phyloP scores from a whole-genome alignment of 2,329 filamentous ascomycete genomes.

The Zymoseptoria brevis region DNA sequence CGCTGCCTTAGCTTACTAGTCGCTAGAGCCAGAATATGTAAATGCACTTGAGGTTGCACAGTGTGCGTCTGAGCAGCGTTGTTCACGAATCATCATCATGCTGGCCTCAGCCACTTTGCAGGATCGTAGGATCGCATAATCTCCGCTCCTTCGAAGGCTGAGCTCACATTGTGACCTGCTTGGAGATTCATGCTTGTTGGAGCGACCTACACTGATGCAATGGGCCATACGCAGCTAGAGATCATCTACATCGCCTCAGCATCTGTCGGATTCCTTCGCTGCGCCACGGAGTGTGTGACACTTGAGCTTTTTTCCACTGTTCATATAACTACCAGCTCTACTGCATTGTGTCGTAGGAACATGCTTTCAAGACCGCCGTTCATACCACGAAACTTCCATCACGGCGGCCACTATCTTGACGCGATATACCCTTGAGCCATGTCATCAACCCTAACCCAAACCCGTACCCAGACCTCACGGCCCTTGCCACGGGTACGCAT shows the following conservation, averaged over 20 bases:
- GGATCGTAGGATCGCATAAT: not conserved
- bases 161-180: not conserved
- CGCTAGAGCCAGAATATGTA: too few species aligned
- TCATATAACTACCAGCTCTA: not conserved
- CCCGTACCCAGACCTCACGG: conserved; percentile 11
- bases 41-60: too few species aligned
- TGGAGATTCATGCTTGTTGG: not conserved
- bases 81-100: not conserved
- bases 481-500: conserved; percentile 14
- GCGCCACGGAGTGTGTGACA: not conserved
- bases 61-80: too few species aligned
- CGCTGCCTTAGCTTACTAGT: not conserved
- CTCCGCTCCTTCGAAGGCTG: not conserved
- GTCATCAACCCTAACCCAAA: conserved; percentile 9
- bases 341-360: not conserved
- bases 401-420: not conserved
- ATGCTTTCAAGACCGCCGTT: too few species aligned
- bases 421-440: not conserved
- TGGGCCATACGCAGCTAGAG: not conserved
- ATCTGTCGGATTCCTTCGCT: not conserved
- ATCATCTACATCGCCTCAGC: not conserved
- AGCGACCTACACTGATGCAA: not conserved
- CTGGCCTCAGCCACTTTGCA: not conserved
- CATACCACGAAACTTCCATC: too few species aligned
- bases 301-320: not conserved